phyloP scores from a whole-genome alignment of 192 early-diverging fungal genomes.

The Chytriomyces confervae region DNA sequence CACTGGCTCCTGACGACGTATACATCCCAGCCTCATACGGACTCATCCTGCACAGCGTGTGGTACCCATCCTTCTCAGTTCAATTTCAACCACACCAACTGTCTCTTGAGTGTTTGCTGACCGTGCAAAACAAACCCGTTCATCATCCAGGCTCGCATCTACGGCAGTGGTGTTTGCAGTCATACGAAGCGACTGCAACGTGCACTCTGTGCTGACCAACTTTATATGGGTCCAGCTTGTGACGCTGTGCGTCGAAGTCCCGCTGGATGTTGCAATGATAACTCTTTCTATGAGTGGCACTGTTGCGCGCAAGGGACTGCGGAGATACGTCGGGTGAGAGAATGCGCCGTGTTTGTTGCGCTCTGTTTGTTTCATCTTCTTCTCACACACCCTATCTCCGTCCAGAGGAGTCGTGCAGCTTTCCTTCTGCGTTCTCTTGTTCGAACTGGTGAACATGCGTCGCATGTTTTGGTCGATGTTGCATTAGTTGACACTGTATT shows the following conservation, averaged over 20 bases:
- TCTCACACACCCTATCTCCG: neutral
- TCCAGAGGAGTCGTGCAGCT: conserved; percentile 21
- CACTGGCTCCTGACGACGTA: conserved; percentile 44
- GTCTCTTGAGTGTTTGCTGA: too few species aligned
- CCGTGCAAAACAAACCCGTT: neutral
- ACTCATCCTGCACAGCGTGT: conserved; percentile 37
- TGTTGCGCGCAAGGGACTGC: conserved; percentile 33
- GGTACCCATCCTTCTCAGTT: conserved; percentile 4
- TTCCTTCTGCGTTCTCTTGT: conserved; percentile 17
- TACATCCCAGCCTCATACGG: conserved; percentile 39
- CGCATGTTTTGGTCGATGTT: neutral
- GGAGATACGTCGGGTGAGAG: conserved; percentile 25
- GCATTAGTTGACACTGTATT: neutral
- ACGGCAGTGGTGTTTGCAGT: conserved; percentile 33
- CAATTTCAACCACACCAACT: too few species aligned
- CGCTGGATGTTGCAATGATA: conserved; percentile 26
- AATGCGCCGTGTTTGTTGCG: neutral
- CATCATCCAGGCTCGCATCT: conserved; percentile 32
- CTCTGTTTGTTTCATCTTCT: neutral
- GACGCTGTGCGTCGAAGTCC: conserved; percentile 24
- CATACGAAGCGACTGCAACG: conserved; percentile 32
- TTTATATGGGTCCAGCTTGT: conserved; percentile 24
- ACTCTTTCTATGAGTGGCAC: conserved; percentile 44
- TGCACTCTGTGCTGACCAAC: conserved; percentile 14
- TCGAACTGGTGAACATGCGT: conserved; percentile 8